Evolutionary conservation across 1,284 basidiomycete genomes (phyloP).

Genomic region (Fomitopsis schrenkii): DNA sequence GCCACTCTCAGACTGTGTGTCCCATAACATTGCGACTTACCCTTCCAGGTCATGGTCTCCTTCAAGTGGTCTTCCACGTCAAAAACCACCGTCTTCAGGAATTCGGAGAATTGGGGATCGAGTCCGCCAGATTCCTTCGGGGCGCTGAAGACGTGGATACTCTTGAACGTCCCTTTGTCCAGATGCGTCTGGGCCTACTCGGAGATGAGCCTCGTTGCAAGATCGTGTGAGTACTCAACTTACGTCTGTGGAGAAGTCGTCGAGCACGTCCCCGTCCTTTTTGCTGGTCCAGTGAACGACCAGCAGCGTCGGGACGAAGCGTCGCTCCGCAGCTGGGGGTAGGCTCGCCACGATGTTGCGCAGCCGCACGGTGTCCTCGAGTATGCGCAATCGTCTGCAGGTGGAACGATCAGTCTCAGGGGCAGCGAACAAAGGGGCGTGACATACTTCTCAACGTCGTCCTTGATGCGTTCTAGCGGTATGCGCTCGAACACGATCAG

Average conservation of each 20-base stretch:
- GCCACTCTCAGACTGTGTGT: neutral
- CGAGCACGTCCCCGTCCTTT: constrained; percentile 20
- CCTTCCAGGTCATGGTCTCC: constrained; percentile 40
- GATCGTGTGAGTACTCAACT: neutral
- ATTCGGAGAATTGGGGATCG: constrained; percentile 46
- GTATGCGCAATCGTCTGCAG: constrained; percentile 59
- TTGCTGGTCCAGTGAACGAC: constrained; percentile 54
- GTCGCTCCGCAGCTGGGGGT: constrained; percentile 32
- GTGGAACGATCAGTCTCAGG: neutral
- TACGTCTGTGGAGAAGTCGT: constrained; percentile 28
- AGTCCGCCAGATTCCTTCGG: constrained; percentile 45
- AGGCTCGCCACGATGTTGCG: constrained; percentile 56
- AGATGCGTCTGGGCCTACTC: constrained; percentile 43
- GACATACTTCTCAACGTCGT: constrained; percentile 59
- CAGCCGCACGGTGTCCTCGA: constrained; percentile 68
- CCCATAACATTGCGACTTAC: constrained; percentile 28
- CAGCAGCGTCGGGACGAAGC: constrained; percentile 56
- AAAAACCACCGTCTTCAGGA: constrained; percentile 38
- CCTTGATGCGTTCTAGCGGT: constrained; percentile 52
- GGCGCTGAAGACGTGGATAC: constrained; percentile 44
- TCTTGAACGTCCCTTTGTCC: constrained; percentile 38
- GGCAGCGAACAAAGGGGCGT: neutral
- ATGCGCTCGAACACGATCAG: constrained; percentile 69
- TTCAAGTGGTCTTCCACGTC: constrained; percentile 56
- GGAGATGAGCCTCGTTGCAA: neutral